These are phyloP conservation scores for Plasmodium vivax DNA, from an alignment of 169 alveolate species.

Conservation along the genomic window DNA sequence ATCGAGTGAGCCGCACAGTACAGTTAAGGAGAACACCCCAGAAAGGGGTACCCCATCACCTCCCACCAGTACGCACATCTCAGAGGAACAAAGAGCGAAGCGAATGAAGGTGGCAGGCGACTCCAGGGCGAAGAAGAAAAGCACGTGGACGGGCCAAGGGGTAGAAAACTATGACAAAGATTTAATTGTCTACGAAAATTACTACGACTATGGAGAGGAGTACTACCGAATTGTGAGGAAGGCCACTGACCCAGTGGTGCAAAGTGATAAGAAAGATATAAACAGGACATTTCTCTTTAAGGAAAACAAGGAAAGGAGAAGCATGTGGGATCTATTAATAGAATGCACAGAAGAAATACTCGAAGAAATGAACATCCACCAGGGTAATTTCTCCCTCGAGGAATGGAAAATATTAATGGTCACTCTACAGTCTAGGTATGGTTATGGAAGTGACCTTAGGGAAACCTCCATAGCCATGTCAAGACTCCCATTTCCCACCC, in stretches of 20 bases:
- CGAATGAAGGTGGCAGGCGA: neutral
- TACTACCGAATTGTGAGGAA: conserved; percentile 57
- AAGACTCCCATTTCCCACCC: conserved; percentile 27
- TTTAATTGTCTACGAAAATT: conserved; percentile 13
- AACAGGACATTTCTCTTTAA: conserved; percentile 27
- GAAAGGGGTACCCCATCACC: neutral
- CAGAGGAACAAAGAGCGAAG: neutral
- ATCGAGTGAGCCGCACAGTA: neutral
- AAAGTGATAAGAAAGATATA: neutral
- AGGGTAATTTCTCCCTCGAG: conserved; percentile 39
- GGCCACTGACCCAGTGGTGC: neutral
- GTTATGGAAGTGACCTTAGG: conserved; percentile 73
- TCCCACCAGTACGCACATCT: neutral
- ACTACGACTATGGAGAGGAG: conserved; percentile 43
- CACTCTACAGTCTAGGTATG: conserved; percentile 68
- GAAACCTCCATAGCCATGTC: conserved; percentile 71
- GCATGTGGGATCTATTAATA: conserved; percentile 83
- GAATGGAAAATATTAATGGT: conserved; percentile 76
- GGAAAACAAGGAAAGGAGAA: conserved; percentile 64
- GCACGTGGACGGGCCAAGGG: neutral
- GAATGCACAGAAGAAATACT: conserved; percentile 78
- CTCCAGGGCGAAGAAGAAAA: neutral
- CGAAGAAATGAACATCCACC: conserved; percentile 66
- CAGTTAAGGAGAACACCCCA: neutral
- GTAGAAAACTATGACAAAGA: neutral